Evolutionary conservation across 805 yeast species (phyloP).

Genomic region (Sugiyamaella boreocaroliniensis): DNA sequence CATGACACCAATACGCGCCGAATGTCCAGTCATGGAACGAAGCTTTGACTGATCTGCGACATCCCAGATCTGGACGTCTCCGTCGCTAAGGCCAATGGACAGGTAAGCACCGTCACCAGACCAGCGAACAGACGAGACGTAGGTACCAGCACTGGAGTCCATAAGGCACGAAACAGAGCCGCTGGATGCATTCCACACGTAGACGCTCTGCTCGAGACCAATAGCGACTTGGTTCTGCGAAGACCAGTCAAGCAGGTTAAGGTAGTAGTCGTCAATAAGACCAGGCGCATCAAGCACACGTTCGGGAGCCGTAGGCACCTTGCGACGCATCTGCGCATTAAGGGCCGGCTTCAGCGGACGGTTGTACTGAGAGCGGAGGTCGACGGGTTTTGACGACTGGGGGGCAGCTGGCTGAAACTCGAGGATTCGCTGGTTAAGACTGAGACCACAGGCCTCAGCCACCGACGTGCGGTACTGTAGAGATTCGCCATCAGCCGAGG

Average conservation of each 20-base stretch:
- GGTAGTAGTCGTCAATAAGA: slow-evolving; percentile 82
- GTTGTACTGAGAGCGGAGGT: slow-evolving; percentile 31
- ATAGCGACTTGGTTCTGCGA: slow-evolving; percentile 73
- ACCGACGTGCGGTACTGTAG: slow-evolving; percentile 62
- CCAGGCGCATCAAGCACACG: slow-evolving; percentile 96
- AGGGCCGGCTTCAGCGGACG: slow-evolving; percentile 30
- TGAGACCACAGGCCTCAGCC: slow-evolving; percentile 91
- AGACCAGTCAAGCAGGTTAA: slow-evolving; percentile 86
- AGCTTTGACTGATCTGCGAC: slow-evolving; percentile 66
- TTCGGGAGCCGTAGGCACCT: slow-evolving; percentile 81
- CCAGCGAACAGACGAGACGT: slow-evolving; percentile 77
- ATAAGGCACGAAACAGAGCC: slow-evolving; percentile 69
- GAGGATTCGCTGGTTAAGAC: slow-evolving; percentile 71
- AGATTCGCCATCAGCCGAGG: slow-evolving; percentile 17
- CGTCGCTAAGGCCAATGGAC: slow-evolving; percentile 77
- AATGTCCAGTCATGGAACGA: slow-evolving; percentile 69
- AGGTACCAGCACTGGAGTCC: slow-evolving; percentile 39
- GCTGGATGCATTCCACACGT: slow-evolving; percentile 84
- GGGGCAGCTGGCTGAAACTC: slow-evolving; percentile 88
- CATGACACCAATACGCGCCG: slow-evolving; percentile 74
- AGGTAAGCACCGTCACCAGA: slow-evolving; percentile 83
- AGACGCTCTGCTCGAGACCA: slow-evolving; percentile 76
- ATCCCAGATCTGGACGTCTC: slow-evolving; percentile 90
- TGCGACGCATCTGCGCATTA: slow-evolving; percentile 38
- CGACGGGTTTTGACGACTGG: slow-evolving; percentile 36